Evolutionary conservation across 495 filamentous ascomycete species (phyloP).

Genomic region (Penicillium dipodomyicola): DNA sequence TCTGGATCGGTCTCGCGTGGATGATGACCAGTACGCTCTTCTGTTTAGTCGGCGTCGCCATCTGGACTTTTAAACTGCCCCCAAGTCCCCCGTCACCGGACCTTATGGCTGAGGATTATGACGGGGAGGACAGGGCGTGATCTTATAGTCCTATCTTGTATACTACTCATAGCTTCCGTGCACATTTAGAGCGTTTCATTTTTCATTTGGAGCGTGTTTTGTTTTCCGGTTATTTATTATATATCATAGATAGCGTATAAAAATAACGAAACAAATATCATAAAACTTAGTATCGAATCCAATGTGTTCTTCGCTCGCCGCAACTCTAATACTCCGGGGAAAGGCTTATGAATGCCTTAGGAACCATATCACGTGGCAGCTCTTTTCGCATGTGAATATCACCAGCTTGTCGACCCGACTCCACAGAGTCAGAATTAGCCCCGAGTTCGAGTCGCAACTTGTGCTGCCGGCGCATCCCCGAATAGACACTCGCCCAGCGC

Average conservation of each 20-base stretch:
- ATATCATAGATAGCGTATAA: background rate
- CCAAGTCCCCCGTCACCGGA: constrained; percentile 18
- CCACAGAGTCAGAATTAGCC: background rate
- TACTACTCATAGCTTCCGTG: constrained; percentile 15
- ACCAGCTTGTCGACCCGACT: constrained; percentile 2
- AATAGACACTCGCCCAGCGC: background rate
- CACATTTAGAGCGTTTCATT: background rate
- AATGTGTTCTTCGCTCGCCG: background rate
- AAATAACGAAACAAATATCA: background rate
- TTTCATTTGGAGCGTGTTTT: background rate
- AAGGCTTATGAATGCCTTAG: background rate
- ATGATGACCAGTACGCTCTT: constrained; percentile 50
- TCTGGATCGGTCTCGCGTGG: constrained; percentile 55
- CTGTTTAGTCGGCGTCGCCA: constrained; percentile 35
- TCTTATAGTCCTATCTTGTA: constrained; percentile 18
- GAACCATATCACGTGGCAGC: constrained; percentile 3
- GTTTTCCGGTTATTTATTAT: background rate
- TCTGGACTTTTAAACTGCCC: constrained; percentile 42
- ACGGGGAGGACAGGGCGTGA: constrained; percentile 16
- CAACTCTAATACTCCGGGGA: background rate
- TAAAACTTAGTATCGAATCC: background rate
- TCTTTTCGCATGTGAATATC: constrained; percentile 10
- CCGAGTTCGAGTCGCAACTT: constrained; percentile 2
- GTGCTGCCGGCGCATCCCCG: background rate
- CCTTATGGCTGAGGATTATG: constrained; percentile 29